Evolutionary conservation across 2,329 filamentous ascomycete genomes (phyloP).

Genomic region (Phyllachora maydis): DNA sequence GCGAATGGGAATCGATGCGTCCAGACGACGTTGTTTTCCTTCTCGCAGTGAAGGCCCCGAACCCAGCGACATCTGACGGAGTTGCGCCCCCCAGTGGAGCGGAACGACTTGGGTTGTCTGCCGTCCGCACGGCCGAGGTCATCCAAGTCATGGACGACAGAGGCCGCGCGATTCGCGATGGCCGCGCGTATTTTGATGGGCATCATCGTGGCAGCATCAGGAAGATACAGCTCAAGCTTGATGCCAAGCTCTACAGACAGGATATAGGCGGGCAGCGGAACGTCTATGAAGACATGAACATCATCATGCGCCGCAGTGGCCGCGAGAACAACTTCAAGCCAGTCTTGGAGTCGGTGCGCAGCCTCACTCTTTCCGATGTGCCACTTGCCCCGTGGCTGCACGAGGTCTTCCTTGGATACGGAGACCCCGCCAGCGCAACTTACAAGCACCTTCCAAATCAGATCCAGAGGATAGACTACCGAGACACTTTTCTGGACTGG

Average conservation of each 20-base stretch:
- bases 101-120: slow-evolving; percentile 44
- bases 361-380: slow-evolving; percentile 65
- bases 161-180: slow-evolving; percentile 49
- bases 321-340: slow-evolving; percentile 96
- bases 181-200: slow-evolving; percentile 38
- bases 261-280: slow-evolving; percentile 65
- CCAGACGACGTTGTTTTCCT: slow-evolving; percentile 83
- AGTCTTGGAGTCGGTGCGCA: slow-evolving; percentile 78
- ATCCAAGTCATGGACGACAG: slow-evolving; percentile 75
- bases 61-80: slow-evolving; percentile 31
- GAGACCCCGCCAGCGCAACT: slow-evolving; percentile 71
- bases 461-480: slow-evolving; percentile 64
- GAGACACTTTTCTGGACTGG: slow-evolving; percentile 92
- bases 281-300: slow-evolving; percentile 67
- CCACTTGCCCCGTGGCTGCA: slow-evolving; percentile 82
- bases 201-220: slow-evolving; percentile 38
- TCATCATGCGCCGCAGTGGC: slow-evolving; percentile 63
- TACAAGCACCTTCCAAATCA: slow-evolving; percentile 68
- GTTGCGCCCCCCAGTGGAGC: slow-evolving; percentile 20
- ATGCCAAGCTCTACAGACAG: slow-evolving; percentile 54
- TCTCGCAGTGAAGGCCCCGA: slow-evolving; percentile 47
- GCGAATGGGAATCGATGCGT: slow-evolving; percentile 78
- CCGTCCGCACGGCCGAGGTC: slow-evolving; percentile 67
- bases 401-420: slow-evolving; percentile 94
- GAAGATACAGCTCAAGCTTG: slow-evolving; percentile 62